Base-by-base conservation (phyloP, 305 asterid genomes). In the Rubia balearica region DNA sequence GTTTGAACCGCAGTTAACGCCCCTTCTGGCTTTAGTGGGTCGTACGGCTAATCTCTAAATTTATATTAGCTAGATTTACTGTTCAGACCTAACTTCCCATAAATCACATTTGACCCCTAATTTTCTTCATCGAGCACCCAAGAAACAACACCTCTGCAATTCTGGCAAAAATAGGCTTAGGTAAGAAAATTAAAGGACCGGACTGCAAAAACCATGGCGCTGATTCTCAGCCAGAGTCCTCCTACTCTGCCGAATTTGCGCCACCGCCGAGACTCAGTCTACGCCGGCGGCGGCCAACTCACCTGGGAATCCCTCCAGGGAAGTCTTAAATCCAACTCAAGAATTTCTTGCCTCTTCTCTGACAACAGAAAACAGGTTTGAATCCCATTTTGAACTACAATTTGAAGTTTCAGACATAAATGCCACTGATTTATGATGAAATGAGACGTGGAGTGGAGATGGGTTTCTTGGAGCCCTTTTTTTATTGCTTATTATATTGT, bases 291-390 rank as follows among this genome's bases (percentile, higher is more conserved):
- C 61, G 55, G 57, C 53, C 70, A 42, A 30, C 83, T 42, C 69
- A 61, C 63, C 70, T 90, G 90, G 87, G 66, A 71, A 62, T 81
- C 83, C 42, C 77, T 81, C 61, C 79, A 77, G 7, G 82, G 67
- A 13, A 80, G 81, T 41, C 74, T 87, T 78, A 70, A 77, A 48
- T 84, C 88, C 84, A 75, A 75, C 62, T 85, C 83, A 77, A 83
- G 86, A 72, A 74, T 84, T 71, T 83, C 80, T 67, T 91, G 97
- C 85, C 88, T 91, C 69, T 91, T 91, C 74, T 87, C 92, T 24
- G 79, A 82, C 68, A 89, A 86, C 73, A 81, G 88, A 71, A 91
- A 78, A 81, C 89, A 87, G 95, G 96, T 89, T 64, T 69, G 36
- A 10, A 19, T 65, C 68, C 75, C 22, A 30, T 71, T 27, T 49